Evolutionary conservation across 768 basidiomycete species (phyloP), one percentile per base, ranked within the genome.

Genomic region (Omphalotus guepiniiformis): DNA sequence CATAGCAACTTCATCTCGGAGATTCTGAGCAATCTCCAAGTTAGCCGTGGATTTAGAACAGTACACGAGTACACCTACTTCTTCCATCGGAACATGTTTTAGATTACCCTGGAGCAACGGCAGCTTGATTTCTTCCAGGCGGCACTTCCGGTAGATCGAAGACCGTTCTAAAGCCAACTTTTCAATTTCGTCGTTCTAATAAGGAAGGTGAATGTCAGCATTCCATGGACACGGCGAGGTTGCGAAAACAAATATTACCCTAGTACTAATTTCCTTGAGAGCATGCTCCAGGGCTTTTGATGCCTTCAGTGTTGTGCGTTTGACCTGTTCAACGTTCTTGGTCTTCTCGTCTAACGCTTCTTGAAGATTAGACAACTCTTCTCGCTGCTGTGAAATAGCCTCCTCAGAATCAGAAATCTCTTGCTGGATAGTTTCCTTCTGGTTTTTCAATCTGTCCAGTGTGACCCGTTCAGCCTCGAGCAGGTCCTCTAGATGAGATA

Each of bases 41-140:
- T 22, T 25, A 7, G 35, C 11, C 8, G 37, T 15, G 29, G 23
- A 25, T 18, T 25, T n/a, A 4, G 29, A 6, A 35, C 18, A 8
- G 16, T 6, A 25, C 27, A 13, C 21, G 7, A 12, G 25, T 11
- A 6, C 4, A 55, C 71, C 32, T 39, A 91, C 93, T 81, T 97
- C 96, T 60, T 97, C 93, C 81, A 98, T 88, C 0, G 95, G 89
- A 2, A 98, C 90, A 55, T 88, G 80, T 63, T 81, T 85, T 46
- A 98, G 68, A 58, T 81, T 78, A 5, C 95, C 96, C 46, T 76
- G 63, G 12, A 74, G 55, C 11, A 98, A 69, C 0, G 95, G 93
- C 15, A 99, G 63, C 49, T 78, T 78, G 55, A 97, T 86, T 57
- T 96, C 93, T 53, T 99, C 96, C 36, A 99, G 73, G 53, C 93